Conservation (phyloP, 2,329 filamentous ascomycete genomes). For the Ceratocystis colombiana region DNA sequence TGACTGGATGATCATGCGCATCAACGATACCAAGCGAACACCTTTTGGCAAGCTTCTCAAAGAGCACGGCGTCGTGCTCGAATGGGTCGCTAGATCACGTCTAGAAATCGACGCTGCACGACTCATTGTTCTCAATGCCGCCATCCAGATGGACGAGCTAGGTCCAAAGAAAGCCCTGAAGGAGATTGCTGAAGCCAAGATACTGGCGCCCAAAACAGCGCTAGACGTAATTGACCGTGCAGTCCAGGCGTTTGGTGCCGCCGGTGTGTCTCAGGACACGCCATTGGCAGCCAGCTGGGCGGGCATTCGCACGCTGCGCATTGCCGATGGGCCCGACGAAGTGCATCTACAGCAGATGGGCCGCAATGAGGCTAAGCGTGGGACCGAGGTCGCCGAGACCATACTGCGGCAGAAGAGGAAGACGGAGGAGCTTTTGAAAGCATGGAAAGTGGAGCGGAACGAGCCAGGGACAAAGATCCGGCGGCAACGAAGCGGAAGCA, state of each 20-base stretch:
- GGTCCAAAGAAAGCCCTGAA: slow-evolving; percentile 82
- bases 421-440: slow-evolving; percentile 54
- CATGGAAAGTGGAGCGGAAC: slow-evolving; percentile 41
- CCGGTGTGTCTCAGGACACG: slow-evolving; percentile 88
- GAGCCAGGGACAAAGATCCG: slow-evolving; percentile 46
- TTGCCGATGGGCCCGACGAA: slow-evolving; percentile 93
- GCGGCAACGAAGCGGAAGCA: slow-evolving; percentile 38
- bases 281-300: slow-evolving; percentile 80
- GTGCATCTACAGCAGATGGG: slow-evolving; percentile 79
- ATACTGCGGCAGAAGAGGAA: slow-evolving; percentile 55
- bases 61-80: slow-evolving; percentile 87
- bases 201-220: slow-evolving; percentile 72
- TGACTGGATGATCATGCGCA: slow-evolving; percentile 86
- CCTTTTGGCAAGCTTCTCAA: slow-evolving; percentile 80
- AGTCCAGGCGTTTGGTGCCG: slow-evolving; percentile 83
- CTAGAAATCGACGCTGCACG: slow-evolving; percentile 91
- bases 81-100: slow-evolving; percentile 85
- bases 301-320: slow-evolving; percentile 65
- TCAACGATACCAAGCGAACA: slow-evolving; percentile 85
- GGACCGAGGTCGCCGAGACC: slow-evolving; percentile 48
- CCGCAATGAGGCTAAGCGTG: slow-evolving; percentile 66
- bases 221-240: slow-evolving; percentile 87
- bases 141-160: slow-evolving; percentile 82
- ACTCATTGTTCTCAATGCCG: slow-evolving; percentile 84
- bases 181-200: slow-evolving; percentile 93